Evolutionary conservation across 148 eudicot genomes (phyloP), one percentile per base, ranked within the genome.

Genomic region (Chenopodium suecicum): DNA sequence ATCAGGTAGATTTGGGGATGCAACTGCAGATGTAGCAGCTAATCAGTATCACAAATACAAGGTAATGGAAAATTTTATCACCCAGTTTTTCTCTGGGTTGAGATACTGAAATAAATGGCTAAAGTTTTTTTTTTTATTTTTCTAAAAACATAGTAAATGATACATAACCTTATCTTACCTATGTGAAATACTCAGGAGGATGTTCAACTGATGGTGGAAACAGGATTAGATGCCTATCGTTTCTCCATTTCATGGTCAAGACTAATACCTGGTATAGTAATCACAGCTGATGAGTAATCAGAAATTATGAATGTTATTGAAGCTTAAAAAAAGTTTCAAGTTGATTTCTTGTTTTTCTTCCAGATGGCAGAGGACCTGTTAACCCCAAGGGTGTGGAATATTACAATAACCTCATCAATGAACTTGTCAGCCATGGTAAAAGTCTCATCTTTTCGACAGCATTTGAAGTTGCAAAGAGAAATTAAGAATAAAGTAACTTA

Each of bases 241-340:
- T 82, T 91, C 81, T 91, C 94, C 64, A 91, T 91, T 60, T 89
- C 94, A 78, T 91, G 94, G 94, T 74, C 91, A 52, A 83, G 94
- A 80, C 70, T 91, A 65, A 84, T 91, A 65, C 94, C 94, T 23
- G 79, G 94, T 91, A 82, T 9, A 5, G 17, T 56, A 1, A 16
- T 16, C 5, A 16, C 60, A 12, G 4, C 60, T 56, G 16, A 56
- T 16, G 16, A 56, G 17, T 4, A 13, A 56, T 56, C 60, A 13
- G 2, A 54, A 37, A 16, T 56, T 12, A 13, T 13, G 60, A 16
- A 56, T 48, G 60, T 56, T 3, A 56, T 56, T 13, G 20, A 56
- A 13, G 3, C 60, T 56, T 16, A 56, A 56, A 56, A 3, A 31
- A 31, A 31, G 32, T 13, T 56, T 20, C 12, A 56, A 3, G 60